phyloP scores from a whole-genome alignment of 163 green algal species.

The Prototheca stagnorum region DNA sequence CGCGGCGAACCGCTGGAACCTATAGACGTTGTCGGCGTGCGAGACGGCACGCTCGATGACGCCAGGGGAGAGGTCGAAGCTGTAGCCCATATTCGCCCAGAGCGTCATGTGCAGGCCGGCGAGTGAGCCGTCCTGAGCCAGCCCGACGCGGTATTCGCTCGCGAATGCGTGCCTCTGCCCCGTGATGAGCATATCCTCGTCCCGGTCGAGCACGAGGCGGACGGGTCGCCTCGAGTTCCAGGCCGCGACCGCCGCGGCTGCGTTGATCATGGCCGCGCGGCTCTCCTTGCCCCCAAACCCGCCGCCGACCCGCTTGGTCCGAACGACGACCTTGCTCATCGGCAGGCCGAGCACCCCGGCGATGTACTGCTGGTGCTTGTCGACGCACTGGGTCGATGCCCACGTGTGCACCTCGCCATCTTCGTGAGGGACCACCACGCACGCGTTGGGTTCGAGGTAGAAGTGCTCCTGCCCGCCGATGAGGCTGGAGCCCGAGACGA shows the following conservation, averaged over 20 bases:
- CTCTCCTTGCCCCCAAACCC: conserved; percentile 95
- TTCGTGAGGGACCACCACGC: conserved; percentile 63
- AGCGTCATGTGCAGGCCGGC: conserved; percentile 56
- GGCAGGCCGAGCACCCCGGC: conserved; percentile 60
- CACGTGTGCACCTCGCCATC: conserved; percentile 60
- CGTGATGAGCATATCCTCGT: conserved; percentile 85
- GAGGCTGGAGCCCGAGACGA: conserved; percentile 49
- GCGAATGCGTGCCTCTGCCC: conserved; percentile 78
- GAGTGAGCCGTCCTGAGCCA: conserved; percentile 49
- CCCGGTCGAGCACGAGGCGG: conserved; percentile 67
- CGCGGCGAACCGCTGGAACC: conserved; percentile 51
- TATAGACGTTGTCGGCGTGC: conserved; percentile 74
- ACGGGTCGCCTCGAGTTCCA: conserved; percentile 58
- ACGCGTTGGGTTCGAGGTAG: conserved; percentile 84
- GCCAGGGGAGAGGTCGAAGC: conserved; percentile 52
- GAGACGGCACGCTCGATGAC: conserved; percentile 84
- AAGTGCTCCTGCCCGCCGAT: conserved; percentile 94
- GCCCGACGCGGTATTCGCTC: conserved; percentile 62
- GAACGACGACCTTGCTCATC: conserved; percentile 59
- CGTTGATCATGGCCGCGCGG: conserved; percentile 36
- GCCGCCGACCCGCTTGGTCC: conserved; percentile 81
- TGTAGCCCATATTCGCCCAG: conserved; percentile 83
- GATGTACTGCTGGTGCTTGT: conserved; percentile 62
- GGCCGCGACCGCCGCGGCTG: conserved; percentile 57
- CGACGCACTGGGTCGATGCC: conserved; percentile 42